phyloP scores from a whole-genome alignment of 2,329 filamentous ascomycete species.

The Reticulascus tulasneorum region DNA sequence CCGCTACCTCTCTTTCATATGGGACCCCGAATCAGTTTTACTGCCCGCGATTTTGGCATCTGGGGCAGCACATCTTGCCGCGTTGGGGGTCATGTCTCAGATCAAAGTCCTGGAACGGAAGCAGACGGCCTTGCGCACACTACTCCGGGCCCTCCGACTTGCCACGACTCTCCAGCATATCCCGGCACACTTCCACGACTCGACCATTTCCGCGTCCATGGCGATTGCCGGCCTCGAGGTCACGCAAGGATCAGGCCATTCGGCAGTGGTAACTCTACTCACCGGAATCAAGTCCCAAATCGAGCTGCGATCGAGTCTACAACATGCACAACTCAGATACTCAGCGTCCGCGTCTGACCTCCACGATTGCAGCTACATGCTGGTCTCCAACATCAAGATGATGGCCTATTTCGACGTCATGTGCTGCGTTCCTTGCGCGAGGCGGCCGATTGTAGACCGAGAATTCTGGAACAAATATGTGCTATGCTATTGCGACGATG shows the following conservation, averaged over 20 bases:
- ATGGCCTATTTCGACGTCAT: slow-evolving; percentile 9
- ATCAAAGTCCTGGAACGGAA: slow-evolving; percentile 7
- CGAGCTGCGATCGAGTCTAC: not conserved
- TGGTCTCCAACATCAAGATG: slow-evolving; percentile 8
- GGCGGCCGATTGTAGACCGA: not conserved
- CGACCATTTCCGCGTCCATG: slow-evolving; percentile 6
- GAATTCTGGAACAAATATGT: slow-evolving; percentile 1
- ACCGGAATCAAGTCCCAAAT: slow-evolving; percentile 1
- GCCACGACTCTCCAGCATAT: not conserved
- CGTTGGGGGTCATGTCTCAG: not conserved
- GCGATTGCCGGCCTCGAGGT: slow-evolving; percentile 7
- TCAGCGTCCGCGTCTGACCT: too few relatives aligned
- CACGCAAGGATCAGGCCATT: slow-evolving; percentile 3
- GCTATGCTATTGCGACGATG: not conserved
- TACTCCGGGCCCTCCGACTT: not conserved
- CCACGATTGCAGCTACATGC: slow-evolving; percentile 6
- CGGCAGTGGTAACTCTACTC: slow-evolving; percentile 1
- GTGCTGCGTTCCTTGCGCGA: slow-evolving; percentile 9
- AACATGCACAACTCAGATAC: not conserved
- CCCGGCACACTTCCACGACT: slow-evolving; percentile 1
- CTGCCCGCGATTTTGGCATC: slow-evolving; percentile 1
- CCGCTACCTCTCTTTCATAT: slow-evolving; percentile 6
- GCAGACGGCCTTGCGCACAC: slow-evolving; percentile 3
- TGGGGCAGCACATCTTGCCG: slow-evolving; percentile 5
- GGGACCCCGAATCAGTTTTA: slow-evolving; percentile 2